Base-by-base conservation (phyloP, 768 basidiomycete genomes). In the Xerocomellus chrysenteron region DNA sequence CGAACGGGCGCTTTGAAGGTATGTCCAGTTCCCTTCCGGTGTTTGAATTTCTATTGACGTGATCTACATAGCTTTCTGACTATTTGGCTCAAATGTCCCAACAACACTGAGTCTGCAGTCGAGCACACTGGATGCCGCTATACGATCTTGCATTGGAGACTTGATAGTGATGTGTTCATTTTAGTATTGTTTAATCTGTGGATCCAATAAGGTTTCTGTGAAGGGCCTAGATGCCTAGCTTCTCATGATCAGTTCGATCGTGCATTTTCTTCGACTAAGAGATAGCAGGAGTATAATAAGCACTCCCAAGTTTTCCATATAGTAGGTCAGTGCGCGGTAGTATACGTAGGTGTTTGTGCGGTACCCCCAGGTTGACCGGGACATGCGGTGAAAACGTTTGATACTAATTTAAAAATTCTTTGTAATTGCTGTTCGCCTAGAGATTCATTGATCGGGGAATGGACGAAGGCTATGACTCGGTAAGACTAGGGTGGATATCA, bases 1-100 rank as follows among this genome's bases (percentile, higher is more conserved):
- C 75, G 94, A 61, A 74, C 79, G 7, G 90, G 91, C 1, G 94
- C 92, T 16, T 73, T 96, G 61, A 94, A 92, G 83, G 89, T 92
- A 50, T 53, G 81, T 74, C 2, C 36, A 32, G 16, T 39, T 33
- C 61, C 55, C 33, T 47, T 21, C 32, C 2, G 9, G 7, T 14
- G 28, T 35, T 30, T 13, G 43, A 19, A n/a, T 6, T 40, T 28
- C 33, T 9, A 4, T 43, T 64, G 35, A 63, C 49, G 14, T 14
- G 32, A 30, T 11, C 14, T 13, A 56, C n/a, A 28, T 54, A 83
- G 82, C 75, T 86, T 33, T 84, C 84, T 24, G 84, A 85, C 65
- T 89, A 89, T 63, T 72, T 88, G 46, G 86, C 87, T 9, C 81
- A 85, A 63, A 87, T 88, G 80, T 85, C 83, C 28, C 75, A 77